These are phyloP conservation scores for Cucurbitaria berberidis DNA, from an alignment of 2,329 filamentous ascomycete species.

Conservation along the genomic window DNA sequence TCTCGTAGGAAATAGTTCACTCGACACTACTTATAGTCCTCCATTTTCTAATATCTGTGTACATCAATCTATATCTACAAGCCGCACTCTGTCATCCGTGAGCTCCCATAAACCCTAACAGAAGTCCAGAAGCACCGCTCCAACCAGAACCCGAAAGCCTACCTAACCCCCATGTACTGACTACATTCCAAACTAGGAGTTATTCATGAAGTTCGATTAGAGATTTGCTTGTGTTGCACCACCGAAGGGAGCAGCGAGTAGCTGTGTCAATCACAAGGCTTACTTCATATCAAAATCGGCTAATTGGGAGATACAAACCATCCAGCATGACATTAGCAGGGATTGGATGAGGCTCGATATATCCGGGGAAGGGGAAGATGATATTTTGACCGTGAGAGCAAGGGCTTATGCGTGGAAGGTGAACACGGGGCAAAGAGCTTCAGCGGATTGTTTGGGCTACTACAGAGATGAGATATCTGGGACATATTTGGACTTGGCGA, in stretches of 20 bases:
- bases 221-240: not conserved
- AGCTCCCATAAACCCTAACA: not conserved
- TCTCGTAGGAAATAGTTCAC: not conserved
- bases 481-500: no score
- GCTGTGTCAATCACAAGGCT: not conserved
- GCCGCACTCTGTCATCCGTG: not conserved
- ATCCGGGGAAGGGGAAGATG: not conserved
- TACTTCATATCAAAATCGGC: not conserved
- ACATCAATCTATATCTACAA: not conserved
- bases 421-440: not conserved
- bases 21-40: not conserved
- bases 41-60: not conserved
- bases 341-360: no score
- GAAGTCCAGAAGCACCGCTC: not conserved
- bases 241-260: not conserved
- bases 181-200: not conserved
- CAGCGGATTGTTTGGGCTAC: no score
- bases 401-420: not conserved
- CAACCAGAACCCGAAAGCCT: not conserved
- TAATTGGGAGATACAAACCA: not conserved
- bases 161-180: no score
- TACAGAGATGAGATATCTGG: no score
- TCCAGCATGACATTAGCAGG: not conserved
- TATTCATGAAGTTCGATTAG: not conserved
- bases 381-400: not conserved